Base-by-base conservation (phyloP, 2,329 filamentous ascomycete genomes). In the Exophiala sp. region DNA sequence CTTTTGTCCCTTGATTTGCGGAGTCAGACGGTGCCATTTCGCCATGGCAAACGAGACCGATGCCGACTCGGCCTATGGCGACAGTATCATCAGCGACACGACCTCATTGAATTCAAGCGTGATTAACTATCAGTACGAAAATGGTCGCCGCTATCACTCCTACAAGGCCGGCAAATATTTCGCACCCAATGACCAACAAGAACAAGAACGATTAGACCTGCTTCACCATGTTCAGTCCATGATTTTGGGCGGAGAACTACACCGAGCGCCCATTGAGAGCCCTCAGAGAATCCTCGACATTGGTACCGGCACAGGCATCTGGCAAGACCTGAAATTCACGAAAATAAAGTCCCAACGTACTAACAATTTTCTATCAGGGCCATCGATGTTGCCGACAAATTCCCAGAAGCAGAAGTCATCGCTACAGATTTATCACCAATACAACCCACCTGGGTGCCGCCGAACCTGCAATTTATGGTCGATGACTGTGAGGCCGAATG, bases 271-370 rank as follows among this genome's bases (percentile, higher is more conserved):
- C 68, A 11, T 71, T 62, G 38, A 68, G 64, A 14, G 72, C 68
- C 59, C 71, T 68, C 54, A 67, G 21, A 38, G 52, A 20, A 76
- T 84, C n/a, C 71, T 84, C 6, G 81, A 84, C 61, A 71, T 84
- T 10, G 80, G 81, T 40, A 83, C 79, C 6, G 83, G 83, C 11
- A 83, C 81, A 1, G 83, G 83, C 2, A 82, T 82, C 67, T 88
- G 85, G 85, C 50, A 63, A 9, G 57, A 59, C 21, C 63, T 69
- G 5, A 60, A 61, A 21, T 57, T 57, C 14, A 64, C 62, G 3
- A 64, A 67, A 1, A 38, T 47, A 24, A 18, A 32, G 10, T 21
- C 16, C 40, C 52, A 24, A 38, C 62, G 21, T 52, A 63, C n/a
- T 66, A 68, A 34, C 21, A n/a, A 48, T 69, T n/a, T 63, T 68